A percentile compares a stretch with the other conserved stretches of the same genome.
Evolutionary conservation across 225 moss, liverwort and hornwort genomes (phyloP).

Genomic region (Pleurozium schreberi): DNA sequence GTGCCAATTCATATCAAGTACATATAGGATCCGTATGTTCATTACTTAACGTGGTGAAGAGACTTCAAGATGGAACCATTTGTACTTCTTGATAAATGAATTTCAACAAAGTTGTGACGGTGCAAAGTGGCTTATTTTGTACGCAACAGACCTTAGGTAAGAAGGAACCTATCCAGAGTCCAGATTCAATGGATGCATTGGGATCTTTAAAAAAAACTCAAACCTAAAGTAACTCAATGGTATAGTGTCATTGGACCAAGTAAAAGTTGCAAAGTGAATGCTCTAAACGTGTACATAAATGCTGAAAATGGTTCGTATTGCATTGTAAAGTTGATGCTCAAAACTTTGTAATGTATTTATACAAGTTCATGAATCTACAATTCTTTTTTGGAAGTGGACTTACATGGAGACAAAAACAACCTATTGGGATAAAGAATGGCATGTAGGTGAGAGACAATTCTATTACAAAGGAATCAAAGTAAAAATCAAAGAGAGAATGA

Average conservation of each 20-base stretch:
- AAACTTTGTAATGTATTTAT: no score
- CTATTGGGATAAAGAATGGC: fast-evolving
- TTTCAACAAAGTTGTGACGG: background rate
- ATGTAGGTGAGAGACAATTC: no score
- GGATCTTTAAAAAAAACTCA: background rate
- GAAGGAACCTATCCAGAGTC: fast-evolving
- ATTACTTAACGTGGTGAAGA: background rate
- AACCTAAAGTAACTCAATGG: background rate
- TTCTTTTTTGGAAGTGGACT: fast-evolving
- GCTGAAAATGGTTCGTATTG: background rate
- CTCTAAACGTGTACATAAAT: background rate
- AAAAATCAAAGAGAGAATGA: fast-evolving
- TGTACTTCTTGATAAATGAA: background rate
- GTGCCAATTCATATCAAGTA: no score
- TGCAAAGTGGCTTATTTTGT: background rate
- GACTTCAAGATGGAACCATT: no score
- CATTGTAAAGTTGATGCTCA: background rate
- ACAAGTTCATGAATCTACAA: background rate
- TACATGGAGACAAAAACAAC: background rate
- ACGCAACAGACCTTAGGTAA: fast-evolving
- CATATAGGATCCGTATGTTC: background rate
- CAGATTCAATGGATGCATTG: background rate
- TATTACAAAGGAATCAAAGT: background rate
- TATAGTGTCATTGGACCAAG: background rate
- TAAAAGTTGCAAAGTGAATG: background rate